A percentile compares a stretch with the other conserved stretches of the same genome.
Evolutionary conservation across 1,139 yeast genomes (phyloP).

Genomic region (Saccharomyces uvarum): DNA sequence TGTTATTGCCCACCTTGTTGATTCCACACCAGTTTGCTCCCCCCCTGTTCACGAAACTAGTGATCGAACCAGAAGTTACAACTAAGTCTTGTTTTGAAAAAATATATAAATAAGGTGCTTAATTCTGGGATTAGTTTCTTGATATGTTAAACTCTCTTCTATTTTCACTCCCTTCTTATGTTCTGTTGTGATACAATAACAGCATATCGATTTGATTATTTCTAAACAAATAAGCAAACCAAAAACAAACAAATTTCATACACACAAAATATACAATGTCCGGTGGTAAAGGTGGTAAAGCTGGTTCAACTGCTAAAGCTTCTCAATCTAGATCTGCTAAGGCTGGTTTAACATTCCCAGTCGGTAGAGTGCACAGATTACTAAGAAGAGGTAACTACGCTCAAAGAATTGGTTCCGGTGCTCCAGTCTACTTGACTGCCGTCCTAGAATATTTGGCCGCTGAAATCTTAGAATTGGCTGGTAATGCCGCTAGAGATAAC

Average conservation of each 20-base stretch:
- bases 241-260: slow-evolving; percentile 14
- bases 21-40: neutral
- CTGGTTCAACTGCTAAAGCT: slow-evolving; percentile 86
- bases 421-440: slow-evolving; percentile 92
- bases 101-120: neutral
- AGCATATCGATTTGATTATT: neutral
- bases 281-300: slow-evolving; percentile 98
- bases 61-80: neutral
- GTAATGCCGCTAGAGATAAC: slow-evolving; percentile 98
- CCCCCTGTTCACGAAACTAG: neutral
- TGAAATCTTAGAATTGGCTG: slow-evolving; percentile 95
- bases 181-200: neutral
- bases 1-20: neutral
- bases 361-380: slow-evolving; percentile 97
- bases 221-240: slow-evolving; percentile 5
- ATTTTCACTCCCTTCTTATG: neutral
- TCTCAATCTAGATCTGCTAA: slow-evolving; percentile 96
- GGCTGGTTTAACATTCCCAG: slow-evolving; percentile 99
- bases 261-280: slow-evolving; percentile 48
- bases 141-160: neutral
- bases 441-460: slow-evolving; percentile 95
- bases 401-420: slow-evolving; percentile 98
- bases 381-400: slow-evolving; percentile 98
- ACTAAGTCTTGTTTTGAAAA: neutral
- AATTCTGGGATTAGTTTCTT: neutral